Percentiles rank a stretch among this genome's conserved stretches.
Conservation (phyloP, 2,329 filamentous ascomycete genomes). For the Claviceps sorghi region DNA sequence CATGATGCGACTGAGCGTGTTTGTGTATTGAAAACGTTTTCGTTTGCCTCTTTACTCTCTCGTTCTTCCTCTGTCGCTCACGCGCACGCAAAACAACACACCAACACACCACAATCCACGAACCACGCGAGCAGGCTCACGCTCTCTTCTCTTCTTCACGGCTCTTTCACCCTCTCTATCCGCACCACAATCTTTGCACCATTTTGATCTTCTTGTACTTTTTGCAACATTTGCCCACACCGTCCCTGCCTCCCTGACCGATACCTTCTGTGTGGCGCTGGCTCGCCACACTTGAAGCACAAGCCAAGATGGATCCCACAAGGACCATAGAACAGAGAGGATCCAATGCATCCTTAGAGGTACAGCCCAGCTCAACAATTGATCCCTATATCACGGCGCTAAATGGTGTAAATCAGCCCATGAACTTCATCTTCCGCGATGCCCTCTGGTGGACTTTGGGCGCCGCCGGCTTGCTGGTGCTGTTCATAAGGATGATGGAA, state of each 20-base stretch:
- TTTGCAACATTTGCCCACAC: neutral
- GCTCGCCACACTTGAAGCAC: slow-evolving; percentile 7
- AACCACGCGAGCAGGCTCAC: neutral
- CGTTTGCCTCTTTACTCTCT: neutral
- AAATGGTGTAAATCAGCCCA: slow-evolving; percentile 44
- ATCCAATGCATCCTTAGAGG: slow-evolving; percentile 14
- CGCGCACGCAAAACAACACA: neutral
- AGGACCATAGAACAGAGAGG: slow-evolving; percentile 18
- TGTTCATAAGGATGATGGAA: slow-evolving; percentile 38
- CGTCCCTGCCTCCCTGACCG: neutral
- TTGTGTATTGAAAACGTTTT: neutral
- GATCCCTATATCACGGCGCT: slow-evolving; percentile 40
- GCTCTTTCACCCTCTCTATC: neutral
- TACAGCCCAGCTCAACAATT: slow-evolving; percentile 32
- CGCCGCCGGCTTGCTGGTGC: slow-evolving; percentile 36
- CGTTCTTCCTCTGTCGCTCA: neutral
- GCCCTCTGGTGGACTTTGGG: slow-evolving; percentile 47
- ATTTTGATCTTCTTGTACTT: neutral
- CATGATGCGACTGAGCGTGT: slow-evolving; percentile 4
- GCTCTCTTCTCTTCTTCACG: neutral
- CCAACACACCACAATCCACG: neutral
- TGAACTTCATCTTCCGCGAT: slow-evolving; percentile 43
- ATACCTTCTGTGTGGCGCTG: slow-evolving; percentile 6
- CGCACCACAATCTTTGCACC: neutral
- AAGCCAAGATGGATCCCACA: slow-evolving; percentile 19